Evolutionary conservation across 1,139 yeast genomes (phyloP), one percentile per base, ranked within the genome.

Genomic region (Sugiyamaella grinbergsii): DNA sequence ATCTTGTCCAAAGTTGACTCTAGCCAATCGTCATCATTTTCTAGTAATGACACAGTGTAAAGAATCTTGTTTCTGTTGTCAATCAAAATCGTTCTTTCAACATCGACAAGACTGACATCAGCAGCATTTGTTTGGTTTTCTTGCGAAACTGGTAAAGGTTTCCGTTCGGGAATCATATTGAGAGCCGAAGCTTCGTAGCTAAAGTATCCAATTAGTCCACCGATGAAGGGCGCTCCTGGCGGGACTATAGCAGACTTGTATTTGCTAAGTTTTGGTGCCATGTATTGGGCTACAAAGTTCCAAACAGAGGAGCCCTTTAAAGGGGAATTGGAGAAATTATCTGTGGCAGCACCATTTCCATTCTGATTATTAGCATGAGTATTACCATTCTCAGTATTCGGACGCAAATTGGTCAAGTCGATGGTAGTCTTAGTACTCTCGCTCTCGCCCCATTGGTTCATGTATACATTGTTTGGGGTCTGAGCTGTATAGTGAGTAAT

Each of bases 191-290:
- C 90, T 65, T 93, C 99, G 64, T 93, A 93, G 0, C 95, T 85
- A 10, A 93, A 68, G 42, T 86, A 73, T 1, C 99, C 99, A 55
- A 90, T 72, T 31, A 85, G 75, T 0, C 99, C 99, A 19, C 98
- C 98, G 53, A 82, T 73, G 63, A 94, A 94, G 2, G 60, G 61
- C 19, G 42, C 56, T 1, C 61, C 62, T 1, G 68, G 29, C 8
- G 51, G 49, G 22, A 58, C 55, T 6, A 50, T 54, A 31, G 47
- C 54, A 11, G 36, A 7, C 31, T 52, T 47, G 52, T 56, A 67
- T 33, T 48, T 58, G 49, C 47, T 57, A 42, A 60, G 63, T 40
- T 60, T 60, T n/a, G 69, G 65, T 4, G 65, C 61, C 85, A 86
- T 81, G 49, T 71, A 76, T 0, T 65, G 56, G 0, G 86, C 78